These are phyloP conservation scores for Fusarium brachygibbosum DNA, from an alignment of 2,329 filamentous ascomycete species.

Conservation along the genomic window DNA sequence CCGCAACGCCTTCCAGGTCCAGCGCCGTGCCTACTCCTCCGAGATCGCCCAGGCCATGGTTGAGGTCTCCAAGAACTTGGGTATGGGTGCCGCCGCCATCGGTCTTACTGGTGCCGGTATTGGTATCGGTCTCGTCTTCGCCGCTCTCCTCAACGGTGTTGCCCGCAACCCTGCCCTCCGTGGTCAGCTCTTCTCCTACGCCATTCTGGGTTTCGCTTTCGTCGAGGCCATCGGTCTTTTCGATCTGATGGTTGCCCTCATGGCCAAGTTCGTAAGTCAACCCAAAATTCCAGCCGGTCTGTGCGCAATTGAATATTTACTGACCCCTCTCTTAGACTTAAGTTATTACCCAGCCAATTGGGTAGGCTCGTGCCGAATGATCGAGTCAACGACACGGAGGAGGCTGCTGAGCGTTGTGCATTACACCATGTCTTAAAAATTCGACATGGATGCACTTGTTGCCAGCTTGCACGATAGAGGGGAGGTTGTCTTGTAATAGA, in stretches of 20 bases:
- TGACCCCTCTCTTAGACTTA: conserved; percentile 53
- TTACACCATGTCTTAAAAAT: conserved; percentile 49
- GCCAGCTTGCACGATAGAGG: conserved; percentile 54
- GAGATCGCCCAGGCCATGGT: conserved; percentile 91
- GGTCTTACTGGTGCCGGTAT: conserved; percentile 94
- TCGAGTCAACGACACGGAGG: conserved; percentile 53
- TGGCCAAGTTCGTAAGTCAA: conserved; percentile 85
- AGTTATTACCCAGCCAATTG: conserved; percentile 52
- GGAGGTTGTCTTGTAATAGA: conserved; percentile 58
- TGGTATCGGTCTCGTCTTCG: conserved; percentile 96
- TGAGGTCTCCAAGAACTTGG: conserved; percentile 90
- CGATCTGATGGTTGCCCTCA: conserved; percentile 93
- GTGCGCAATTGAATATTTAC: neutral
- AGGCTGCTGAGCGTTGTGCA: conserved; percentile 48
- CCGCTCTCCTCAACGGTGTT: conserved; percentile 87
- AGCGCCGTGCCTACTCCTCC: conserved; percentile 84
- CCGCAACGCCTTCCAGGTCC: conserved; percentile 74
- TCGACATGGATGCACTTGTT: conserved; percentile 46
- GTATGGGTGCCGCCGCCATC: conserved; percentile 90
- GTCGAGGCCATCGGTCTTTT: conserved; percentile 92
- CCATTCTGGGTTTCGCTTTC: conserved; percentile 96
- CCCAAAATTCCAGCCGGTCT: conserved; percentile 1
- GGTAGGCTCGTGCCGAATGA: conserved; percentile 55
- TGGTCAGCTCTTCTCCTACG: conserved; percentile 96
- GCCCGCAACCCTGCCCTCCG: conserved; percentile 95